Conservation (phyloP, 2,329 filamentous ascomycete species). For the Alternaria gaisen region DNA sequence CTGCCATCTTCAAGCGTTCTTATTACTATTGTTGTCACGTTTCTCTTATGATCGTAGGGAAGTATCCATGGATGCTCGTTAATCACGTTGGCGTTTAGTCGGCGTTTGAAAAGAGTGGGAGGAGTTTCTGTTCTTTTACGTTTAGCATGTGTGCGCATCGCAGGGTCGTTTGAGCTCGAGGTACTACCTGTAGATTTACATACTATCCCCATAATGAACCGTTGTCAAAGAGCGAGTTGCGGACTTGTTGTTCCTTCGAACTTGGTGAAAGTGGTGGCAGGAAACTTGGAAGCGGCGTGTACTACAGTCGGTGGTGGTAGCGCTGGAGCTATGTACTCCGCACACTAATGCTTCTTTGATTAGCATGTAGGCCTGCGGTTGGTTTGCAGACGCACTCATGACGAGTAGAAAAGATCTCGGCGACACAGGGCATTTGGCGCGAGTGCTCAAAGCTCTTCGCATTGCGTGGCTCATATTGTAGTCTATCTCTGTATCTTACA, state of each 20-base stretch:
- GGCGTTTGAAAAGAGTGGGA: not conserved
- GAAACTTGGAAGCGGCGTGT: not conserved
- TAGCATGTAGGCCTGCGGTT: not conserved
- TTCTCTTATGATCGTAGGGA: not conserved
- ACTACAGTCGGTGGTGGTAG: not conserved
- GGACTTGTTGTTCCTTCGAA: not conserved
- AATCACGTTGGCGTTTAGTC: not conserved
- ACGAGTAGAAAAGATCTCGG: not conserved
- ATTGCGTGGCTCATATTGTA: not conserved
- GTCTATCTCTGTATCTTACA: slow-evolving; percentile 10
- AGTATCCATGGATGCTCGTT: not conserved
- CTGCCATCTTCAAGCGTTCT: not conserved
- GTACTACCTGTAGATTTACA: not conserved
- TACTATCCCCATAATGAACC: not conserved
- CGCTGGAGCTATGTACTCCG: slow-evolving; percentile 1
- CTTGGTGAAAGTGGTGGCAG: not conserved
- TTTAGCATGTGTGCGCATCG: not conserved
- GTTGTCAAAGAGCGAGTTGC: not conserved
- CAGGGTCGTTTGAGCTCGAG: not conserved
- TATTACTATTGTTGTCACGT: not conserved
- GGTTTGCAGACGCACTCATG: not conserved
- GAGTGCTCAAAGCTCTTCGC: not conserved
- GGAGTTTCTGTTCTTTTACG: not conserved
- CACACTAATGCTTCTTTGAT: not conserved
- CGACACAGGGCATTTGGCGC: not conserved